Base-by-base conservation (phyloP, 108 stramenopile species). In the Cylindrotheca closterium region DNA sequence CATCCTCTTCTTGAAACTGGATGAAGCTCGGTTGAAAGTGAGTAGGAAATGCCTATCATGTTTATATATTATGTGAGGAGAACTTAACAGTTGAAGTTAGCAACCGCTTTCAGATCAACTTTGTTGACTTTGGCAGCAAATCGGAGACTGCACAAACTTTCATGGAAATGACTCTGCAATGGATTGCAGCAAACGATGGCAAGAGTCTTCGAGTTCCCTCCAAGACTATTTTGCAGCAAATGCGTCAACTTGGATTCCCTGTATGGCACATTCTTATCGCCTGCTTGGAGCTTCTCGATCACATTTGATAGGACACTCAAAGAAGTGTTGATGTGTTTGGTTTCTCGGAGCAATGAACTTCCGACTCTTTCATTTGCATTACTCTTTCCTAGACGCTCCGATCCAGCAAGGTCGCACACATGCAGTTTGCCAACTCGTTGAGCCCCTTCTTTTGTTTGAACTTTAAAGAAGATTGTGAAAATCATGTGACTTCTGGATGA, bases 201-300 rank as follows among this genome's bases (percentile, higher is more conserved):
- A 47, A 96, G 71, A 1, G 93, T 91, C 71, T 98, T 96, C 7
- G 88, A 86, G 64, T 94, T 92, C 32, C 95, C 93, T 22, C 67
- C 71, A 25, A 98, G 60, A 28, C 88, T 90, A 50, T 95, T 83
- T 51, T 91, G 83, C 12, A 98, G 71, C 21, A 98, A 73, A 26
- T 84, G 87, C 17, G 98, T 98, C 32, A 98, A 76, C 69, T 97
- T 97, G 8, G 90, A 92, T 49, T 98, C 95, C 30, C 98, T 91
- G 78, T 81, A 98, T 10, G 96, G 96, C 26, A 98, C 75, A 56
- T 94, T 92, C 4, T 67, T 62, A 19, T 63, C 64, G 34, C 83
- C 81, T 7, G 75, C 76, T 78, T 92, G 90, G 3, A 95, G 78
- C 34, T 86, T 86, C 68, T 92, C 87, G 57, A 95, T 92, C 25